A percentile compares a stretch with the other conserved stretches of the same genome.
Conservation (phyloP, 2,329 filamentous ascomycete species). For the Penicillium brevicompactum region DNA sequence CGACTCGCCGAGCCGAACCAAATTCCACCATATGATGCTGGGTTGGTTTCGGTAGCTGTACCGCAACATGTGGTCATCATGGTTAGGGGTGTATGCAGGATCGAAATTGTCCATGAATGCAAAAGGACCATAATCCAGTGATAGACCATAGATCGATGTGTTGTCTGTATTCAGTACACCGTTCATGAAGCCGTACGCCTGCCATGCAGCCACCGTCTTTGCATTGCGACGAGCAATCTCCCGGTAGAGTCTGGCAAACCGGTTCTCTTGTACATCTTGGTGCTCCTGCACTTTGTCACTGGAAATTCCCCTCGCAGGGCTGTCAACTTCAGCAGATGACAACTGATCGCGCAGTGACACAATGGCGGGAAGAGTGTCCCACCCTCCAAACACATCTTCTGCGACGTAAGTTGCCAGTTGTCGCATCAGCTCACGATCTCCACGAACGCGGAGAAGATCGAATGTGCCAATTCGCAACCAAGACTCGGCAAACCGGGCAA, state of each 20-base stretch:
- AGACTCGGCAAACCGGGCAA: slow-evolving; percentile 83
- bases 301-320: slow-evolving; percentile 56
- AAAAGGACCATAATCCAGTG: slow-evolving; percentile 94
- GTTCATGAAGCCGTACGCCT: slow-evolving; percentile 99
- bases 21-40: slow-evolving; percentile 97
- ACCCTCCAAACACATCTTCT: slow-evolving; percentile 84
- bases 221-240: slow-evolving; percentile 87
- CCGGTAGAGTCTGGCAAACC: slow-evolving; percentile 83
- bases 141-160: slow-evolving; percentile 85
- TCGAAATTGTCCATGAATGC: slow-evolving; percentile 98
- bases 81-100: slow-evolving; percentile 91
- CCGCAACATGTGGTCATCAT: slow-evolving; percentile 84
- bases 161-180: slow-evolving; percentile 98
- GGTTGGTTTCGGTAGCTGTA: slow-evolving; percentile 95
- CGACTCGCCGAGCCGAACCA: slow-evolving; percentile 86
- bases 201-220: slow-evolving; percentile 86
- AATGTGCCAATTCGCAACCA: slow-evolving; percentile 97
- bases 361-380: slow-evolving; percentile 74
- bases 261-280: slow-evolving; percentile 72
- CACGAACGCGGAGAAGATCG: slow-evolving; percentile 81
- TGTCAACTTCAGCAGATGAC: slow-evolving; percentile 39
- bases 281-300: slow-evolving; percentile 67
- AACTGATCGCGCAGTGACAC: slow-evolving; percentile 48
- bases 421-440: slow-evolving; percentile 73
- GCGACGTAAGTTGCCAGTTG: slow-evolving; percentile 79